These are phyloP conservation scores for Botryosphaeria agaves DNA, from an alignment of 2,329 filamentous ascomycete genomes.

Conservation along the genomic window DNA sequence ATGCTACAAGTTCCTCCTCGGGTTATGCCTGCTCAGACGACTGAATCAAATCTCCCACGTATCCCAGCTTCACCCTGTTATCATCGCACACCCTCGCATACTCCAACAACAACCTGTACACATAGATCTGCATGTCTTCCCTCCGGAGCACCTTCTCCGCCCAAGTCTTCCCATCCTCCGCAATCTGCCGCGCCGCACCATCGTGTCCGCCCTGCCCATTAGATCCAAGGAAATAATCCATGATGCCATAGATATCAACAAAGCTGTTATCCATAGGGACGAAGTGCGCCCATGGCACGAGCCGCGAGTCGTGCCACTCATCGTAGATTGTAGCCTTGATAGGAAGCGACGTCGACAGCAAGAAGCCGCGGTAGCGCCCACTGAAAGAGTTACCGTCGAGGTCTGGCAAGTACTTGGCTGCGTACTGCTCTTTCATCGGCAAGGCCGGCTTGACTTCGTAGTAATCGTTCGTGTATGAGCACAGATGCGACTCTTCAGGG, in stretches of 20 bases:
- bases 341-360: conserved; percentile 50
- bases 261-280: conserved; percentile 64
- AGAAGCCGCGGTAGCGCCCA: conserved; percentile 31
- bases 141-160: conserved; percentile 47
- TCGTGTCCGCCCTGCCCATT: conserved; percentile 26
- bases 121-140: conserved; percentile 61
- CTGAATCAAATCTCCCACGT: conserved; percentile 11
- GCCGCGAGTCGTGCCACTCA: conserved; percentile 58
- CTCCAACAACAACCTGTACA: conserved; percentile 37
- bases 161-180: conserved; percentile 48
- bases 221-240: conserved; percentile 53
- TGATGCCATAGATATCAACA: conserved; percentile 51
- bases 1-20: no score
- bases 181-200: conserved; percentile 43
- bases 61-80: conserved; percentile 21
- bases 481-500: conserved; percentile 20
- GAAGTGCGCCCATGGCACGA: conserved; percentile 66
- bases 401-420: conserved; percentile 54
- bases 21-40: not conserved
- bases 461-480: conserved; percentile 27
- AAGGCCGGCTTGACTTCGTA: conserved; percentile 16
- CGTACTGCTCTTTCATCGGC: conserved; percentile 24
- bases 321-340: conserved; percentile 64
- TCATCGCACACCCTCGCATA: conserved; percentile 26
- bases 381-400: conserved; percentile 47